Conservation (phyloP, 2,329 filamentous ascomycete genomes). For the Huntiella omanensis region DNA sequence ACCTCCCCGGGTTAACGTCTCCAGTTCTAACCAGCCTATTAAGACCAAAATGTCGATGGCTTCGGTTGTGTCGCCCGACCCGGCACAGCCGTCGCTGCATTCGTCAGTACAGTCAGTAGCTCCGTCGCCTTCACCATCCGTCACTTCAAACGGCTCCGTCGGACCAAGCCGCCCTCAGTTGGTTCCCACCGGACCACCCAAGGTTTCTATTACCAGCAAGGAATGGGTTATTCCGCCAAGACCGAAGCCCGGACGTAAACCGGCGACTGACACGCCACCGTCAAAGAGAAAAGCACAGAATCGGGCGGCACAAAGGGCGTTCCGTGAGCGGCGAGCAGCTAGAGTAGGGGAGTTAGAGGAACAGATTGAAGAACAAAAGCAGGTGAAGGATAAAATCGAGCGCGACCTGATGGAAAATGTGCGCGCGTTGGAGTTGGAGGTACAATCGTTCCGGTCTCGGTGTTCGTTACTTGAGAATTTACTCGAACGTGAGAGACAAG, state of each 20-base stretch:
- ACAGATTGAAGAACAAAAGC: slow-evolving; percentile 42
- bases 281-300: slow-evolving; percentile 94
- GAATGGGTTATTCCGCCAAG: slow-evolving; percentile 75
- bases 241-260: slow-evolving; percentile 82
- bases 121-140: not conserved
- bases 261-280: slow-evolving; percentile 76
- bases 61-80: slow-evolving; percentile 25
- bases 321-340: slow-evolving; percentile 70
- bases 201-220: slow-evolving; percentile 51
- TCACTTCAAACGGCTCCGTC: not conserved
- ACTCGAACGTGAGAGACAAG: slow-evolving; percentile 37
- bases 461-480: slow-evolving; percentile 45
- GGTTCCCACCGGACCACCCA: slow-evolving; percentile 22
- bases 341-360: slow-evolving; percentile 62
- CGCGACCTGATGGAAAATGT: slow-evolving; percentile 39
- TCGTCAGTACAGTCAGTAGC: slow-evolving; percentile 1
- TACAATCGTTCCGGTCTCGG: slow-evolving; percentile 44
- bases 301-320: slow-evolving; percentile 74
- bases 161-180: not conserved
- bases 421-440: slow-evolving; percentile 40
- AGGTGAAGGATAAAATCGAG: slow-evolving; percentile 36
- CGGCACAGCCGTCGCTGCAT: slow-evolving; percentile 13
- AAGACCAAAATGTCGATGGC: slow-evolving; percentile 27
- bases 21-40: slow-evolving; percentile 10
- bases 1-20: slow-evolving; percentile 18